These are phyloP conservation scores for Solanum stenotomum DNA, from an alignment of 257 asterid genomes.

Conservation along the genomic window DNA sequence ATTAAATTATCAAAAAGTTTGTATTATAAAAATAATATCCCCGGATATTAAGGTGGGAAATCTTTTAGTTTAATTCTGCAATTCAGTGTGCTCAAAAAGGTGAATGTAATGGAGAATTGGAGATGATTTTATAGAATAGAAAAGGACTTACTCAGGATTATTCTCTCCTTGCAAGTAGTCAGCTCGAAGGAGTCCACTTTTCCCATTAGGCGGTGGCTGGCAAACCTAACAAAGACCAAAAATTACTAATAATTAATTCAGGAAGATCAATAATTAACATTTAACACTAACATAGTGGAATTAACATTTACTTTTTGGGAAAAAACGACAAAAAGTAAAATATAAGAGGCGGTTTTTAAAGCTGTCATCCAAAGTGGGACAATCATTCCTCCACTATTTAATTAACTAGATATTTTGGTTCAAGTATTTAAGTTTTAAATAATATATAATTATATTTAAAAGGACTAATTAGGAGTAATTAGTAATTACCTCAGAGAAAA, in stretches of 20 bases:
- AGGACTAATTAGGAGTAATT: background rate
- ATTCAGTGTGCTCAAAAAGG: background rate
- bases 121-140: background rate
- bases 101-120: background rate
- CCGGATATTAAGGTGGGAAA: background rate
- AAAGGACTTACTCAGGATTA: conserved; percentile 51
- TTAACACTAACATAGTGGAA: background rate
- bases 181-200: conserved; percentile 82
- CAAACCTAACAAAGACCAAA: conserved; percentile 48
- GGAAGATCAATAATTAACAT: background rate
- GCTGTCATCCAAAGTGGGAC: background rate
- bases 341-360: background rate
- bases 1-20: background rate
- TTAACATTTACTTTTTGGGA: background rate
- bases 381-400: background rate
- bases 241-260: background rate
- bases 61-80: too few species aligned
- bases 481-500: conserved; percentile 53
- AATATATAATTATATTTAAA: background rate
- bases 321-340: background rate
- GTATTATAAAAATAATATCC: background rate
- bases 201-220: conserved; percentile 76
- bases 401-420: background rate
- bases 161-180: conserved; percentile 57
- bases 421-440: background rate